A percentile compares a stretch with the other conserved stretches of the same genome.
Conservation (phyloP, 768 basidiomycete species). For the Naematelia aurantialba region DNA sequence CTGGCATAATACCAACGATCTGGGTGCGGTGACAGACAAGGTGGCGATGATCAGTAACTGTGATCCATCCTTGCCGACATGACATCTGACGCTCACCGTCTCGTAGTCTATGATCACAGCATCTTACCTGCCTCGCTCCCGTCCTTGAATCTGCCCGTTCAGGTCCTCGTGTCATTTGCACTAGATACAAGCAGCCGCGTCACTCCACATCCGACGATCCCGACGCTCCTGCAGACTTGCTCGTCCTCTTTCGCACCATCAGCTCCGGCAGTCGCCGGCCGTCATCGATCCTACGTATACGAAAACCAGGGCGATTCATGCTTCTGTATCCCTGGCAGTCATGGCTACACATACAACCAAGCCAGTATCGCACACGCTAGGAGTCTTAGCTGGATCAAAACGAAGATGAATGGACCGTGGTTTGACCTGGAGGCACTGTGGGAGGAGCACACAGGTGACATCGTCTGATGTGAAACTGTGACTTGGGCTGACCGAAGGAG, state of each 20-base stretch:
- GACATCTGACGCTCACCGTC: neutral
- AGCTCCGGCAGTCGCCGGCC: neutral
- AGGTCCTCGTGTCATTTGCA: neutral
- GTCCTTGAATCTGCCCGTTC: constrained; percentile 9
- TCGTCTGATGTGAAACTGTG: neutral
- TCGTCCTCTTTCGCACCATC: neutral
- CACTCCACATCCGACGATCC: neutral
- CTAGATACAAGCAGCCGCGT: neutral
- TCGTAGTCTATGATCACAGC: constrained; percentile 4
- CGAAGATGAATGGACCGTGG: neutral
- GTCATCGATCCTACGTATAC: neutral
- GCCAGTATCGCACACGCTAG: constrained; percentile 6
- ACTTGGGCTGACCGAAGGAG: neutral
- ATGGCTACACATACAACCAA: neutral
- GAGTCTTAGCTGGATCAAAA: constrained; percentile 6
- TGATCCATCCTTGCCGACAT: neutral
- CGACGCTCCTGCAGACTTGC: neutral
- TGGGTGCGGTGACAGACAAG: neutral
- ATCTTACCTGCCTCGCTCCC: constrained; percentile 2
- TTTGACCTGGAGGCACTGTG: constrained; percentile 1
- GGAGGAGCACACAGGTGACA: constrained; percentile 1
- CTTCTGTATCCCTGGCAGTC: constrained; percentile 5
- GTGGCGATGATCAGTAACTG: neutral
- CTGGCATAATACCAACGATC: constrained; percentile 1
- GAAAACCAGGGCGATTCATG: neutral